A percentile compares a stretch with the other conserved stretches of the same genome.
Conservation (phyloP, 257 asterid genomes). For the Solanum megistacrolobum region DNA sequence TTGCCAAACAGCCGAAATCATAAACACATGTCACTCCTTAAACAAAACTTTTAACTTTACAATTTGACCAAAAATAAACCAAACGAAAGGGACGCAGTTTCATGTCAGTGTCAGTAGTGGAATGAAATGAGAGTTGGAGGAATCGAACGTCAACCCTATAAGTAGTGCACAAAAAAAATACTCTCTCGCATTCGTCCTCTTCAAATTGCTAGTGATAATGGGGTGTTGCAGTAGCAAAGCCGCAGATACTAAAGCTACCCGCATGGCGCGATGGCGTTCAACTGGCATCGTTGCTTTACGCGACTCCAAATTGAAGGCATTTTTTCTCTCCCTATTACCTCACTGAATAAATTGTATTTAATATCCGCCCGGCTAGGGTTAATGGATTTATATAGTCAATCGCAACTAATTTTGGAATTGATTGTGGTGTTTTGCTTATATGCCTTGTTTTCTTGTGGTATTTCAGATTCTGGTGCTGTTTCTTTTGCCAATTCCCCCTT, state of each 20-base stretch:
- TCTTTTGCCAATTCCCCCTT: background rate
- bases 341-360: background rate
- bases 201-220: slow-evolving; percentile 21
- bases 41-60: background rate
- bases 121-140: background rate
- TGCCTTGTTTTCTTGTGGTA: background rate
- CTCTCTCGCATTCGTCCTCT: background rate
- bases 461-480: background rate
- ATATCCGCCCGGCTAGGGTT: background rate
- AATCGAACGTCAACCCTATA: background rate
- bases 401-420: background rate
- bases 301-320: slow-evolving; percentile 84
- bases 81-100: background rate
- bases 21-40: too few species aligned
- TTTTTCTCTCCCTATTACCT: background rate
- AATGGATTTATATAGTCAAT: background rate
- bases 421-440: background rate
- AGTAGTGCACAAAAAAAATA: background rate
- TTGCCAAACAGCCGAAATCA: too few species aligned
- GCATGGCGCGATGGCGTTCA: slow-evolving; percentile 79
- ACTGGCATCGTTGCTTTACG: slow-evolving; percentile 95
- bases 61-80: background rate
- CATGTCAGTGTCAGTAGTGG: background rate
- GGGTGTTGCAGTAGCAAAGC: slow-evolving; percentile 75
- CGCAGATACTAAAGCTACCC: slow-evolving; percentile 46